Base-by-base conservation (phyloP, 2,329 filamentous ascomycete species). In the Fusarium begoniae region DNA sequence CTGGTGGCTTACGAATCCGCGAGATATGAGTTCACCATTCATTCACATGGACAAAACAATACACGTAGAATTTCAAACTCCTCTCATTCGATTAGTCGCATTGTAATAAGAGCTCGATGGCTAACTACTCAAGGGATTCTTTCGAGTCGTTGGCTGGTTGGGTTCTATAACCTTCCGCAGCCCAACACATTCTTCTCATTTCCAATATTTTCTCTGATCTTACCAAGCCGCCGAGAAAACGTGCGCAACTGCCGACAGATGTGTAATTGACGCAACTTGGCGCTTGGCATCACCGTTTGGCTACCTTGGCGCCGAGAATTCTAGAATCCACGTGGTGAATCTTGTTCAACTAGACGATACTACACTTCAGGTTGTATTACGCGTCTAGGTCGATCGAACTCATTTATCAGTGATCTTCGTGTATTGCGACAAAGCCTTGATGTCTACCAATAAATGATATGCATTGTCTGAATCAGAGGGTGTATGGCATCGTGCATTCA, bases 241-340 rank as follows among this genome's bases (percentile, higher is more conserved):
- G 35, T 28, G 9, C 20, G 2, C 12, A 58, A 51, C 24, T 44
- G 40, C 59, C 40, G 30, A 30, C 6, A 10, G 7, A 28, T n/a
- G 18, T 51, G 20, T 15, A 51, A 38, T 22, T 32, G 20, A 57
- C 14, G 20, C 43, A 43, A n/a, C 63, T 53, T 67, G 40, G 63
- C 51, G 35, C 40, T 60, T 45, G 44, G 44, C 50, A 30, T 22
- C 6, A 37, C 14, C 17, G 38, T 30, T 57, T n/a, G 5, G 26
- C 8, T 3, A 63, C 20, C 53, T 68, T 53, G 54, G 65, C 65
- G 40, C 63, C 63, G 17, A 68, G 38, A n/a, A 30, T 68, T 41
- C 15, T 32, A 24, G 26, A 59, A 59, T 18, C 6, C 22, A 43
- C 24, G 48, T 56, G 32, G 30, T 38, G 24, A 38, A 51, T 30